Evolutionary conservation across 208 protist species (phyloP).

Genomic region (Acanthamoeba polyphaga): DNA sequence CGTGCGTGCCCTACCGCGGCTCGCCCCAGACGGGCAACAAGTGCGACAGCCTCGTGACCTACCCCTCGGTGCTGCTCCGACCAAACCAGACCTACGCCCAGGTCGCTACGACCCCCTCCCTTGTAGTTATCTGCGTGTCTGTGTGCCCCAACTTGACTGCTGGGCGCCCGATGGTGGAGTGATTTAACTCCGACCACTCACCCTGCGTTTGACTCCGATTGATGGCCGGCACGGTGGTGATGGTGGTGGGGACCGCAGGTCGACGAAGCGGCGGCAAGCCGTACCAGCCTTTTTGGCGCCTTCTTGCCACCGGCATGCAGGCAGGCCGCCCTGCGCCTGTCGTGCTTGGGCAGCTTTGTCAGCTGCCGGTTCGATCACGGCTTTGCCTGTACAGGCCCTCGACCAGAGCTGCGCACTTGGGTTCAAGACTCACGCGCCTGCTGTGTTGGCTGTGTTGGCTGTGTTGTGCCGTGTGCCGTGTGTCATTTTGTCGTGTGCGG

Average conservation of each 20-base stretch:
- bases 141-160: too few relatives aligned
- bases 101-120: not conserved
- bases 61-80: not conserved
- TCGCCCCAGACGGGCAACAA: not conserved
- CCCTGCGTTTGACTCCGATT: too few relatives aligned
- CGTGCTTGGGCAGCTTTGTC: slow-evolving; percentile 7
- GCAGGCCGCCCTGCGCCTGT: not conserved
- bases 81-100: slow-evolving; percentile 36
- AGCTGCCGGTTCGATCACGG: not conserved
- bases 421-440: too few relatives aligned
- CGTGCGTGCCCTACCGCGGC: not conserved
- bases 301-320: not conserved
- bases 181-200: too few relatives aligned
- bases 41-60: not conserved
- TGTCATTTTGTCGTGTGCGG: not conserved
- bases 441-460: too few relatives aligned
- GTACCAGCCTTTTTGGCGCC: not conserved
- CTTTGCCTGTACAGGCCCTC: not conserved
- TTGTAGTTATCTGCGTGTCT: too few relatives aligned
- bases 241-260: not conserved
- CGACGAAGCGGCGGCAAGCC: not conserved
- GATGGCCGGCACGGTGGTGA: too few relatives aligned
- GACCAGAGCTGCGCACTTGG: too few relatives aligned
- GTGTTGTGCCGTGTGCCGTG: not conserved
- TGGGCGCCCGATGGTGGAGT: too few relatives aligned